These are phyloP conservation scores for Fusarium gaditjirri DNA, from an alignment of 2,329 filamentous ascomycete genomes.

Conservation along the genomic window DNA sequence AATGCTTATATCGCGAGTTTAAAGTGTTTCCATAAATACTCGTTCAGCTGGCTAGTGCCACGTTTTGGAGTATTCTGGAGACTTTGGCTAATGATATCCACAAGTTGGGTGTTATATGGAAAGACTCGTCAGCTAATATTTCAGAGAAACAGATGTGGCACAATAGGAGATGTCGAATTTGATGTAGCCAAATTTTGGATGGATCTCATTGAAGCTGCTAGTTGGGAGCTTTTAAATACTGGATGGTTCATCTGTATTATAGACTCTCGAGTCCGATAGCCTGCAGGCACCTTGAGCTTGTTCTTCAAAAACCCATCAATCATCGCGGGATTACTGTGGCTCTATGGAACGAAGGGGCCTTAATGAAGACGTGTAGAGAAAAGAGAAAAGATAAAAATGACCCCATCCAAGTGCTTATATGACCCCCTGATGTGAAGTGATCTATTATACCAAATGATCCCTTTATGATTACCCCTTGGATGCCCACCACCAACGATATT, in stretches of 20 bases:
- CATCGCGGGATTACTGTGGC: no score
- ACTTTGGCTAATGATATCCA: constrained; percentile 6
- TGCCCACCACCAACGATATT: background rate
- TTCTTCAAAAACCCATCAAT: no score
- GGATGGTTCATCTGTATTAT: background rate
- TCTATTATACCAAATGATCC: background rate
- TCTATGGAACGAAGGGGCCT: background rate
- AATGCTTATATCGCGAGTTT: constrained; percentile 16
- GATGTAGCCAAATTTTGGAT: background rate
- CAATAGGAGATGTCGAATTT: background rate
- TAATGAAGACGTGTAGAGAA: background rate
- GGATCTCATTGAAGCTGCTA: rapidly evolving
- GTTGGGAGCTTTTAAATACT: background rate
- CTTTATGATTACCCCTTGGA: background rate
- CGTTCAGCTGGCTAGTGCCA: constrained; percentile 9
- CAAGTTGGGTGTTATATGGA: background rate
- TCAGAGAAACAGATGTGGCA: background rate
- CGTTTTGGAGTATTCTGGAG: background rate
- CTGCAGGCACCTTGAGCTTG: background rate
- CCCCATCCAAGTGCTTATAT: background rate
- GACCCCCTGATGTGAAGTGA: background rate
- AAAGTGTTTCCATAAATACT: constrained; percentile 12
- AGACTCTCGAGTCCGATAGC: background rate
- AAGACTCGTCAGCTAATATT: background rate
- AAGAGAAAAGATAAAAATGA: background rate